Percentiles rank a stretch among this genome's conserved stretches.
Conservation (phyloP, 805 yeast genomes). For the Kodamaea sagamina region DNA sequence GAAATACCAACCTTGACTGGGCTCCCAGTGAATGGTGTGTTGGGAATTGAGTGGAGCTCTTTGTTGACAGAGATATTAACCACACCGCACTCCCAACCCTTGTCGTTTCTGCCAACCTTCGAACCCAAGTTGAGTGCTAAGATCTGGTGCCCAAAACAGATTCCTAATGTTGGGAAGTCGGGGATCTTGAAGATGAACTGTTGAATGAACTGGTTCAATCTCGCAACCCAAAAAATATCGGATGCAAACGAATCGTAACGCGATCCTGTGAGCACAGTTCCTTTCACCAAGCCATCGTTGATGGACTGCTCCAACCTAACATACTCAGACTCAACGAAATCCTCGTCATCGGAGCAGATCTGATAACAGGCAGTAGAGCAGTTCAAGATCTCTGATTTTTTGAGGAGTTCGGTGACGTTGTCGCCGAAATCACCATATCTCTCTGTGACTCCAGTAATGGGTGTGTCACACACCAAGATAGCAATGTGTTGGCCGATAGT, state of each 20-base stretch:
- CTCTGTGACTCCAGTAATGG: conserved; percentile 28
- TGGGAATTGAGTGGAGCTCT: conserved; percentile 30
- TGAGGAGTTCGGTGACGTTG: conserved; percentile 38
- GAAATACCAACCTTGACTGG: conserved; percentile 52
- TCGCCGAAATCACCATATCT: conserved; percentile 58
- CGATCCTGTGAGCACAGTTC: conserved; percentile 57
- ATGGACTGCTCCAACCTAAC: conserved; percentile 26
- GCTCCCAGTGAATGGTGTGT: conserved; percentile 37
- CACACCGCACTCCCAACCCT: conserved; percentile 77
- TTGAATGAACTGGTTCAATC: conserved; percentile 37
- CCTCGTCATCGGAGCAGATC: conserved; percentile 27
- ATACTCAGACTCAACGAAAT: conserved; percentile 18
- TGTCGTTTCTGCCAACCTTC: conserved; percentile 53
- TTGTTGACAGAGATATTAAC: conserved; percentile 50
- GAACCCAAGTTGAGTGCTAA: conserved; percentile 67
- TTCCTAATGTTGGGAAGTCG: conserved; percentile 59
- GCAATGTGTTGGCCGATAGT: conserved; percentile 33
- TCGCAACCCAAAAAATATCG: conserved; percentile 31
- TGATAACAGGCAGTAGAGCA: conserved; percentile 34
- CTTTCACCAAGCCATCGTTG: conserved; percentile 30
- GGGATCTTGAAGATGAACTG: conserved; percentile 14
- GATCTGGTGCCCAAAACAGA: conserved; percentile 89
- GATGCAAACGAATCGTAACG: conserved; percentile 46
- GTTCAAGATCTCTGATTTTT: conserved; percentile 18
- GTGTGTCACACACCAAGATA: conserved; percentile 42